These are phyloP conservation scores for Candida khao-thaluensis DNA, from an alignment of 805 yeast genomes.

Conservation along the genomic window DNA sequence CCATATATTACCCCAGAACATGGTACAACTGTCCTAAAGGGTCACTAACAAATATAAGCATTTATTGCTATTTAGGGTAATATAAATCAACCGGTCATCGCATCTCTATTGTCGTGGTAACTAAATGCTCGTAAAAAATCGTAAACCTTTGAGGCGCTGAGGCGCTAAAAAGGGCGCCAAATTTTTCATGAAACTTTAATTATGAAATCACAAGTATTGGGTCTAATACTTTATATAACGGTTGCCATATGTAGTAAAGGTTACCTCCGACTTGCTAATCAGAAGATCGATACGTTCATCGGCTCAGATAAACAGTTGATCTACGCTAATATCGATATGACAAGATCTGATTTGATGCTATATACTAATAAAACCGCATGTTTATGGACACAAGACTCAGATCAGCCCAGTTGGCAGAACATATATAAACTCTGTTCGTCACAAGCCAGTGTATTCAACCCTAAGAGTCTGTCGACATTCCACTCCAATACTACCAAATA, in stretches of 20 bases:
- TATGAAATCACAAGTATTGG: too few relatives aligned
- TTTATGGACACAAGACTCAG: constrained; percentile 5
- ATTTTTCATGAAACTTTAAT: too few relatives aligned
- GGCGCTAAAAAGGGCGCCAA: too few relatives aligned
- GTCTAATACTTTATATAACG: neutral
- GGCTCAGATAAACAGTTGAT: constrained; percentile 24
- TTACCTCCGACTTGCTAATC: constrained; percentile 9
- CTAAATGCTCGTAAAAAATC: constrained; percentile 4
- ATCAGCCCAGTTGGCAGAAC: neutral
- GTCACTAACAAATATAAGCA: too few relatives aligned
- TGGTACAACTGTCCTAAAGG: too few relatives aligned
- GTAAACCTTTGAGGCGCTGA: constrained; percentile 3
- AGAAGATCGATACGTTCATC: constrained; percentile 14
- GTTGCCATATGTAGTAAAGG: neutral
- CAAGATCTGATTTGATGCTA: constrained; percentile 29
- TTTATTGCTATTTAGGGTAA: too few relatives aligned
- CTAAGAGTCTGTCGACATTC: constrained; percentile 1
- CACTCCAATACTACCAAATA: neutral
- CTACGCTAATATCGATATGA: constrained; percentile 24
- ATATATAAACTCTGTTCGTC: constrained; percentile 2
- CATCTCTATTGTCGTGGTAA: neutral
- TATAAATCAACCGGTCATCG: neutral
- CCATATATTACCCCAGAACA: too few relatives aligned
- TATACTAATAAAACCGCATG: constrained; percentile 8
- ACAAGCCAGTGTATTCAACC: constrained; percentile 7